Evolutionary conservation across 1,284 basidiomycete species (phyloP), one percentile per base, ranked within the genome.

Genomic region (Austroboletus rostrupii): DNA sequence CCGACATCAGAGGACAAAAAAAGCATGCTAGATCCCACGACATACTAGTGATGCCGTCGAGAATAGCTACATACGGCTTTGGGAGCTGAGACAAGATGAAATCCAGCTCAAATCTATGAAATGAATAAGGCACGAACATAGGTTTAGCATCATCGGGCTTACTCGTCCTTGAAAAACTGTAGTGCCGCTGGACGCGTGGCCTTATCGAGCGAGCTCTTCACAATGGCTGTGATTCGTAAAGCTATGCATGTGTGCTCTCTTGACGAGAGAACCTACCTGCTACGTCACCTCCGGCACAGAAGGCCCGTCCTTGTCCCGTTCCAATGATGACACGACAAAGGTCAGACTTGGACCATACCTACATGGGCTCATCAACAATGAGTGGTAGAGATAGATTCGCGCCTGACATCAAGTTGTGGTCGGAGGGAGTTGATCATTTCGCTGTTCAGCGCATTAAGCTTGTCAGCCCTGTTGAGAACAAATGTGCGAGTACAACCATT

Each of bases 221-320:
- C 71, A 43, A 90, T 79, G 57, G 69, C 88, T 90, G 58, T 2
- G 28, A 14, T 39, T 36, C 39, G 44, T 70, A 47, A 62, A 45
- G 43, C 36, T 43, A 33, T 45, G 35, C 38, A 43, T 45, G 55
- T 43, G 55, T 26, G 47, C 35, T 23, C 23, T 33, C 31, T 48
- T 16, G 7, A 26, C 29, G 43, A 43, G 41, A 45, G 36, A 42
- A 76, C 84, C 63, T 64, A 92, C 92, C 74, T 55, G 83, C 83
- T 48, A 99, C 90, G 68, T 99, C 97, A 48, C 96, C 96, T 20
- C 96, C 97, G 6, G 92, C 89, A 66, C 95, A 99, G 65, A 98
- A 97, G 12, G 89, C 92, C 52, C 85, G 77, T 12, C 90, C 91
- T 26, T 76, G 74, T 19, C 92, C 90, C 38, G 79, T 80, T 21